Evolutionary conservation across 2,329 filamentous ascomycete genomes (phyloP), one percentile per base, ranked within the genome.

Genomic region (Thielaviopsis ethacetica): DNA sequence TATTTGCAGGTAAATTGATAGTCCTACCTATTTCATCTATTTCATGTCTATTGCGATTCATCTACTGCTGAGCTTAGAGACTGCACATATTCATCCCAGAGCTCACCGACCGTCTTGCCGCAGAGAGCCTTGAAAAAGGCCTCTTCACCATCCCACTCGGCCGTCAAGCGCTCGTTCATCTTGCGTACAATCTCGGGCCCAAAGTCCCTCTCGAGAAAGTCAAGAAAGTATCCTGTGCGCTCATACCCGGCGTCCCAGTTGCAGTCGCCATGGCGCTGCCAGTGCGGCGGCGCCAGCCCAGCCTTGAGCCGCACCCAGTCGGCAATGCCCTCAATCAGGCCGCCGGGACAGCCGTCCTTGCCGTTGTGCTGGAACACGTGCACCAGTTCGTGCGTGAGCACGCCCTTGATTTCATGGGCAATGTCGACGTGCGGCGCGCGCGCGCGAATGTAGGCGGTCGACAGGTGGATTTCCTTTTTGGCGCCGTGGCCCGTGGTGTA

Each of bases 221-320:
- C 84, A 56, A 97, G 72, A 65, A 97, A 97, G 69, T 88, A 97
- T 0, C 84, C 93, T 6, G 91, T 97, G 64, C 86, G 81, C 73
- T 96, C 85, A 71, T 97, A 97, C 0, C 91, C 91, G 47, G 77
- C 80, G 69, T 95, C 89, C 91, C 91, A 96, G n/a, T 78, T 76
- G 19, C 79, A 78, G 7, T 64, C 67, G 0, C 70, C 66, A 56
- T 80, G 76, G 2, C 73, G 74, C 67, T 81, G 84, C 91, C 91
- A 97, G 71, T 96, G 91, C 55, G 88, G 86, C 49, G 91, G 88
- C 9, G 76, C 80, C 27, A 94, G 76, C 0, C 78, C 79, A 55
- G 84, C 84, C 63, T 81, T 82, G 62, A 97, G 72, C 1, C 91
- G 80, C 24, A 97, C 91, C 81, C 88, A 97, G 71, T 97, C 93